Evolutionary conservation across 2,329 filamentous ascomycete genomes (phyloP).

Genomic region (Camptophora hylomeconis): DNA sequence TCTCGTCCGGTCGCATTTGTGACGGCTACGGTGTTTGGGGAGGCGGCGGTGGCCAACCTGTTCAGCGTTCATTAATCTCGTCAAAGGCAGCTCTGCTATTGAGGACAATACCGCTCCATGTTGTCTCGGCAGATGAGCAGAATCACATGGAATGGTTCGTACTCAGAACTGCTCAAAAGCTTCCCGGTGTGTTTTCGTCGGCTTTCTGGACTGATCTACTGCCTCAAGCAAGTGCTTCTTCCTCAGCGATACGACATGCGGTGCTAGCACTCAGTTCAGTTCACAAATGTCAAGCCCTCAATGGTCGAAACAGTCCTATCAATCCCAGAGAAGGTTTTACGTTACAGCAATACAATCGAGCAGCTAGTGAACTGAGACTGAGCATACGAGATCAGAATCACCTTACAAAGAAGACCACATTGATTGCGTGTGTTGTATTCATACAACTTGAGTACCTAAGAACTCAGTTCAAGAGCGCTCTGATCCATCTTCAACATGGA

Average conservation of each 20-base stretch:
- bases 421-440: conserved; percentile 32
- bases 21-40: conserved; percentile 33
- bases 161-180: conserved; percentile 18
- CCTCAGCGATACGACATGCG: conserved; percentile 31
- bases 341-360: conserved; percentile 28
- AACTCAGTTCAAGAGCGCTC: conserved; percentile 18
- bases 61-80: background rate
- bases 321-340: conserved; percentile 21
- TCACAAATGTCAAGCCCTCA: conserved; percentile 17
- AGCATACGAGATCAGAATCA: too few relatives aligned
- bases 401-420: conserved; percentile 22
- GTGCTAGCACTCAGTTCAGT: conserved; percentile 28
- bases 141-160: conserved; percentile 21
- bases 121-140: conserved; percentile 15
- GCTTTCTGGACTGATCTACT: conserved; percentile 29
- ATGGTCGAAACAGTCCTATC: conserved; percentile 1
- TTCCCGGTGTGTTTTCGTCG: conserved; percentile 24
- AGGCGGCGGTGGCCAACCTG: conserved; percentile 22
- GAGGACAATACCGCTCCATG: conserved; percentile 6
- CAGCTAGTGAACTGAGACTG: conserved; percentile 26
- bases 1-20: conserved; percentile 24
- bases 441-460: conserved; percentile 28
- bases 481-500: conserved; percentile 22
- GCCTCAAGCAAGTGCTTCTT: conserved; percentile 25
- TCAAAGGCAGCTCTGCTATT: background rate